Percentiles rank a stretch among this genome's conserved stretches.
These are phyloP conservation scores for Bullera alba DNA, from an alignment of 768 basidiomycete genomes.

Conservation along the genomic window DNA sequence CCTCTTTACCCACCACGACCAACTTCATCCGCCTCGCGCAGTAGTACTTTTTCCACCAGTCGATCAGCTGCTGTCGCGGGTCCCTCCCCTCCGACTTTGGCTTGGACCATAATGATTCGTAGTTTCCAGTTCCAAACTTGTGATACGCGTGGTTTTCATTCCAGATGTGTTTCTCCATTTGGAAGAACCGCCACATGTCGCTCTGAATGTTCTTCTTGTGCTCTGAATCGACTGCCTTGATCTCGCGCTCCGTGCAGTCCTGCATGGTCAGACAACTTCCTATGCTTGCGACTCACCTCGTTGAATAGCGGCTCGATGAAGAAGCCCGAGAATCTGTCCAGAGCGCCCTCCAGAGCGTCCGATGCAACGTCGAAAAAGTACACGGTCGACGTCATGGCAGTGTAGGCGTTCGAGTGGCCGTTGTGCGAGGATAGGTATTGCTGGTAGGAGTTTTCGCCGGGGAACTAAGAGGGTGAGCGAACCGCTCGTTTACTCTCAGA, in stretches of 20 bases:
- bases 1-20: conserved; percentile 52
- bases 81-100: conserved; percentile 45
- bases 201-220: conserved; percentile 82
- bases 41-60: conserved; percentile 49
- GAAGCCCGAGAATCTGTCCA: conserved; percentile 54
- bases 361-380: conserved; percentile 68
- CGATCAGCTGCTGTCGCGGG: conserved; percentile 47
- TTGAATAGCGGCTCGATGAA: conserved; percentile 87
- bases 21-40: conserved; percentile 52
- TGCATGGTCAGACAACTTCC: conserved; percentile 4
- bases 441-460: conserved; percentile 84
- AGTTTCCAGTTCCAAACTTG: conserved; percentile 85
- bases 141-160: conserved; percentile 73
- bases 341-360: conserved; percentile 43
- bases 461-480: conserved; percentile 16
- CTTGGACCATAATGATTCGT: conserved; percentile 47
- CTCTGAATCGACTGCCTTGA: conserved; percentile 76
- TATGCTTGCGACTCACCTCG: conserved; percentile 15
- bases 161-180: conserved; percentile 80
- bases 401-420: conserved; percentile 78
- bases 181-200: conserved; percentile 78
- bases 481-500: background rate
- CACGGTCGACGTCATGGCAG: conserved; percentile 83
- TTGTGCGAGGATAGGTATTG: conserved; percentile 57
- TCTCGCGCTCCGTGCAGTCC: conserved; percentile 54